phyloP scores from a whole-genome alignment of 495 filamentous ascomycete species.

The Chlorociboria aeruginascens region DNA sequence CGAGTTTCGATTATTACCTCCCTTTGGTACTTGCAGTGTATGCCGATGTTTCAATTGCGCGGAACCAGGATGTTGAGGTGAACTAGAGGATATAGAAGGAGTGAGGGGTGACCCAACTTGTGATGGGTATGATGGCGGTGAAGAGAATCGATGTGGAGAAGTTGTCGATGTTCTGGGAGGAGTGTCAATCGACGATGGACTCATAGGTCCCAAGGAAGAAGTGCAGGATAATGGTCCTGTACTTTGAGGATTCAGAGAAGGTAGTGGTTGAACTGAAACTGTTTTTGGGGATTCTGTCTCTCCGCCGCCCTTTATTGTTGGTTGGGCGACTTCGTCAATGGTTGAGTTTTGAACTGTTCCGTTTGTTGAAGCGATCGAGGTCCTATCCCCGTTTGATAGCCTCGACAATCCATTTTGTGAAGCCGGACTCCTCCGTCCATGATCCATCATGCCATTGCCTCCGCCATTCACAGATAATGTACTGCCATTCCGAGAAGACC shows the following conservation, averaged over 20 bases:
- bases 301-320: slow-evolving; percentile 27
- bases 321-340: slow-evolving; percentile 16
- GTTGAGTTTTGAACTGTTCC: slow-evolving; percentile 5
- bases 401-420: slow-evolving; percentile 22
- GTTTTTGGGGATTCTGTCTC: slow-evolving; percentile 28
- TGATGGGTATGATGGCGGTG: slow-evolving; percentile 51
- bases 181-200: slow-evolving; percentile 29
- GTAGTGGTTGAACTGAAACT: slow-evolving; percentile 21
- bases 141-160: slow-evolving; percentile 58
- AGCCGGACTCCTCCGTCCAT: slow-evolving; percentile 22
- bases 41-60: slow-evolving; percentile 65
- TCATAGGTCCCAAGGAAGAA: slow-evolving; percentile 25
- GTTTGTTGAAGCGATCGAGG: slow-evolving; percentile 12
- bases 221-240: slow-evolving; percentile 17
- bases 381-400: slow-evolving; percentile 11
- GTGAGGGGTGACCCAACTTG: slow-evolving; percentile 21
- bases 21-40: slow-evolving; percentile 76
- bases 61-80: slow-evolving; percentile 29
- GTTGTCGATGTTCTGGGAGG: slow-evolving; percentile 27
- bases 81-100: slow-evolving; percentile 31
- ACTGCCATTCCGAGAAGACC: slow-evolving; percentile 40
- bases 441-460: slow-evolving; percentile 26
- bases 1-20: slow-evolving; percentile 32
- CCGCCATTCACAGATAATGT: slow-evolving; percentile 38
- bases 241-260: slow-evolving; percentile 17